These are phyloP conservation scores for Toxoplasma gondii DNA, from an alignment of 169 alveolate species.

Conservation along the genomic window DNA sequence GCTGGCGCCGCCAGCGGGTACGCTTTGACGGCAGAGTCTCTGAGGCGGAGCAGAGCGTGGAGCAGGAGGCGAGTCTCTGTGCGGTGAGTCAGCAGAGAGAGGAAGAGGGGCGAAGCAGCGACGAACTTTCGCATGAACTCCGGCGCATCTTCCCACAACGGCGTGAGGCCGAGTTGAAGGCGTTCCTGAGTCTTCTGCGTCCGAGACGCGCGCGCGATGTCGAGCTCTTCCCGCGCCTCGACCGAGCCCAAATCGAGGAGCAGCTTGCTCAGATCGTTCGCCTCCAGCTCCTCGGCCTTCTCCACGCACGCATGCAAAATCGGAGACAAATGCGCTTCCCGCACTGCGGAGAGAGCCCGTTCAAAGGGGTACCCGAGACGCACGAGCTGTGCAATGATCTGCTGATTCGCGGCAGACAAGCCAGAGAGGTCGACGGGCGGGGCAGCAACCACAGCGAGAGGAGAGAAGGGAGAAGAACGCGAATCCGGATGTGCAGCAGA, in stretches of 20 bases:
- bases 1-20: conserved; percentile 7
- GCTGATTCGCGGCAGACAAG: conserved; percentile 19
- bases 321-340: conserved; percentile 10
- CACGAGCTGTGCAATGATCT: conserved; percentile 28
- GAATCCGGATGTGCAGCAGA: not conserved
- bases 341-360: conserved; percentile 1
- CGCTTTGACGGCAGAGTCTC: conserved; percentile 19
- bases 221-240: conserved; percentile 21
- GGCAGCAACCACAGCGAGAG: not conserved
- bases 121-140: not conserved
- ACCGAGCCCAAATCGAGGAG: conserved; percentile 29
- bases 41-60: not conserved
- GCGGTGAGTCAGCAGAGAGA: not conserved
- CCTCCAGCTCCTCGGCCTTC: conserved; percentile 34
- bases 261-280: conserved; percentile 3
- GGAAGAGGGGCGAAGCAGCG: not conserved
- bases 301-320: conserved; percentile 3
- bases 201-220: conserved; percentile 19
- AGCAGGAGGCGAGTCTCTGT: not conserved
- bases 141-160: conserved; percentile 13
- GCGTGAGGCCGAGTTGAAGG: not conserved
- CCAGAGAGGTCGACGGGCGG: not conserved
- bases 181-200: not conserved
- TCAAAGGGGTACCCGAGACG: conserved; percentile 20
- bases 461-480: not conserved